phyloP scores from a whole-genome alignment of 768 basidiomycete genomes.

The Gyrodon lividus region DNA sequence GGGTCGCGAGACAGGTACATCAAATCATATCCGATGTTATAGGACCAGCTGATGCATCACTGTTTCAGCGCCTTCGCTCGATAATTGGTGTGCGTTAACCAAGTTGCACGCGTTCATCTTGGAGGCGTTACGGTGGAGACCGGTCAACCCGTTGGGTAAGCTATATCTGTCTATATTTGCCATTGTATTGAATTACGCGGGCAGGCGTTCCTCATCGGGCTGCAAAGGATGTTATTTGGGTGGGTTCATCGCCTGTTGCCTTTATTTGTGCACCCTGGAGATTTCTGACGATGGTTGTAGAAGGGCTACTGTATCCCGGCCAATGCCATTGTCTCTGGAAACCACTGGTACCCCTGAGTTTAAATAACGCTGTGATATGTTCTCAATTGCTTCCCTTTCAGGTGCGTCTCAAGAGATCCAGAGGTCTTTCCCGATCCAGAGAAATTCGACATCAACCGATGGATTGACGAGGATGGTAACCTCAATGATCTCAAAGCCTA shows the following conservation, averaged over 20 bases:
- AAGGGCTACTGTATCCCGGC: conserved; percentile 22
- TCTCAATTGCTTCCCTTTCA: background rate
- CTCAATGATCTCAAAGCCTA: conserved; percentile 46
- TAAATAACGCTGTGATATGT: background rate
- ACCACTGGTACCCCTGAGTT: conserved; percentile 15
- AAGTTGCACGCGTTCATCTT: conserved; percentile 30
- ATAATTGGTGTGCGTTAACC: conserved; percentile 25
- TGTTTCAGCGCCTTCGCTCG: conserved; percentile 30
- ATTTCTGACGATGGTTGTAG: conserved; percentile 11
- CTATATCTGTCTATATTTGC: background rate
- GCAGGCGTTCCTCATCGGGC: conserved; percentile 2
- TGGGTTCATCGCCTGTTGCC: background rate
- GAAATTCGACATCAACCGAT: conserved; percentile 46
- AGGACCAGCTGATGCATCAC: background rate
- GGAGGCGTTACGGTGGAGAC: conserved; percentile 34
- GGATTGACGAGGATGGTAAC: conserved; percentile 44
- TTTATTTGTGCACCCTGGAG: background rate
- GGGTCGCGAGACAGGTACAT: conserved; percentile 27
- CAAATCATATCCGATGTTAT: background rate
- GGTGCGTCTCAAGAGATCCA: background rate
- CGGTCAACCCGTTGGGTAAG: conserved; percentile 18
- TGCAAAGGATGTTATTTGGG: conserved; percentile 3
- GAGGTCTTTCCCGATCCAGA: conserved; percentile 2
- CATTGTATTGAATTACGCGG: background rate
- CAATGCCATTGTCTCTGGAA: conserved; percentile 22